Base-by-base conservation (phyloP, 257 asterid genomes). In the Rhazya stricta region DNA sequence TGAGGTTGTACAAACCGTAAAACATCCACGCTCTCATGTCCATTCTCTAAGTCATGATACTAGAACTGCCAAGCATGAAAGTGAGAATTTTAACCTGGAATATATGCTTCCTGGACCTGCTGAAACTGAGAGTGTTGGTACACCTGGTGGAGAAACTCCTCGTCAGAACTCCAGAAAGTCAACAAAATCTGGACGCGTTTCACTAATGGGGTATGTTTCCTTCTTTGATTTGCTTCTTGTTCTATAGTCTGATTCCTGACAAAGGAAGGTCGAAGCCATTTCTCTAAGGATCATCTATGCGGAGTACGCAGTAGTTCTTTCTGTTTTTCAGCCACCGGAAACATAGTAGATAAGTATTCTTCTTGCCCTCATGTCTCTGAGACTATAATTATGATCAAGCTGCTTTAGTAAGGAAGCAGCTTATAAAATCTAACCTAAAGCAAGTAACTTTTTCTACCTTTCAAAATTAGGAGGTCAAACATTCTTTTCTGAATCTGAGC, bases 1-100 rank as follows among this genome's bases (percentile, higher is more conserved):
- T 43, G 98, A 95, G 86, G 99, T 95, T 69, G 91, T 95, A 42
- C 98, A 95, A 77, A 89, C 98, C 13, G 85, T 95, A 13, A 95
- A 89, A 83, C 84, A 88, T 74, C 98, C 96, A 23, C 90, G 83
- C 80, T 84, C 96, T 29, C 91, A 84, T 39, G 72, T 70, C 53
- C 71, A 82, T 79, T 85, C 94, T 71, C 71, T 83, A 30, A 88
- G 89, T 79, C 87, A 83, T 65, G 96, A 85, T 43, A 69, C 81
- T 0, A 43, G 57, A 53, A 66, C 67, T 57, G 57, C 79, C 34
- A 84, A 72, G 79, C 29, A 60, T 74, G 88, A 79, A 72, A 61
- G 69, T 54, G 84, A 82, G 56, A 88, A 86, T 75, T 70, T 79
- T 37, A 83, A 83, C 61, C 78, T 75, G 27, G 93, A 92, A 27